A percentile compares a stretch with the other conserved stretches of the same genome.
phyloP scores from a whole-genome alignment of 805 yeast genomes.

The Wickerhamiella domercqiae region DNA sequence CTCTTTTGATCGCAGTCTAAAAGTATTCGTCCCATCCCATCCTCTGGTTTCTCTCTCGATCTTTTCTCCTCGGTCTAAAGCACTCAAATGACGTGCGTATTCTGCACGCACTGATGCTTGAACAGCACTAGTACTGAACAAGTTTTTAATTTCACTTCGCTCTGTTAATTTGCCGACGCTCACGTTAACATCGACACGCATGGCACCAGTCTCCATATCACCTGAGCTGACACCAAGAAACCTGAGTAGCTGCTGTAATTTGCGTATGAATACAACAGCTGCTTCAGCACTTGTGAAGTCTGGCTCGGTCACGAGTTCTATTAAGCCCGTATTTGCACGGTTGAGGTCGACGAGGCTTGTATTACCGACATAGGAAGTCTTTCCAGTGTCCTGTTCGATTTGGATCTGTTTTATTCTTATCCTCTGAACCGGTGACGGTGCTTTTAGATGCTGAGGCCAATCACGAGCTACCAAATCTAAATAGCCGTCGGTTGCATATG shows the following conservation, averaged over 20 bases:
- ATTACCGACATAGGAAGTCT: conserved; percentile 40
- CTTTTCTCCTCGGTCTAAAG: conserved; percentile 28
- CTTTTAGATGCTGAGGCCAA: conserved; percentile 19
- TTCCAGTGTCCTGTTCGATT: conserved; percentile 90
- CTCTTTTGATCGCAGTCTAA: conserved; percentile 60
- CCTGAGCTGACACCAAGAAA: conserved; percentile 68
- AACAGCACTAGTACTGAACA: conserved; percentile 73
- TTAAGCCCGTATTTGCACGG: conserved; percentile 70
- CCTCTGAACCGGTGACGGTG: conserved; percentile 30
- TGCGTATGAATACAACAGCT: conserved; percentile 64
- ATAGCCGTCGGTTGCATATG: conserved; percentile 57
- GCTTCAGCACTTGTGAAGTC: conserved; percentile 55
- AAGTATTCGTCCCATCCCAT: conserved; percentile 71
- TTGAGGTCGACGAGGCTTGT: conserved; percentile 55
- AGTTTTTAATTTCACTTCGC: conserved; percentile 78
- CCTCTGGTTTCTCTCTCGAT: conserved; percentile 64
- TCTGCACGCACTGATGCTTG: conserved; percentile 58
- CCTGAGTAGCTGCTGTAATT: conserved; percentile 57
- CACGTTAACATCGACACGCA: conserved; percentile 90
- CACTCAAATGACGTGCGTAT: conserved; percentile 48
- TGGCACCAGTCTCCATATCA: conserved; percentile 85
- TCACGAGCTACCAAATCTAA: conserved; percentile 40
- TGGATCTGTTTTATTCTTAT: conserved; percentile 61
- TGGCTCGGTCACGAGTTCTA: conserved; percentile 85
- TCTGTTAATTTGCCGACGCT: conserved; percentile 41